Conservation (phyloP, 148 eudicot species). For the Rhododendron mucronatum region DNA sequence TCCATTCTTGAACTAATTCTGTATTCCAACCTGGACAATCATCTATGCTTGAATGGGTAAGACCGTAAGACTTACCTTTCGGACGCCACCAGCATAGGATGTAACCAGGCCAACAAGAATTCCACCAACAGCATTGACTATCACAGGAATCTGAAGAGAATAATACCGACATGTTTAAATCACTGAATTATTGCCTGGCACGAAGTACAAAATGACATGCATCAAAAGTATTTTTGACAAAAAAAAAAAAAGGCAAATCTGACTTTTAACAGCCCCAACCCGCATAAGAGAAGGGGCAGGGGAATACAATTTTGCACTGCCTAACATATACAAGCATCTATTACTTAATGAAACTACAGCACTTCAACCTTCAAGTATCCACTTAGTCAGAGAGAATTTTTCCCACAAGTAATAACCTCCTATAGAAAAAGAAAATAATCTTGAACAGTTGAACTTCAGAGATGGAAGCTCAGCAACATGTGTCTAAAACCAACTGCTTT, state of each 20-base stretch:
- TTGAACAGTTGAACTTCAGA: not conserved
- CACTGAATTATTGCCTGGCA: too few species aligned
- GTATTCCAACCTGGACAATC: not conserved
- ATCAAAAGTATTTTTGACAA: not conserved
- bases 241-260: not conserved
- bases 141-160: conserved; percentile 71
- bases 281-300: not conserved
- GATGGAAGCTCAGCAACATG: conserved; percentile 1
- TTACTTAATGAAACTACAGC: not conserved
- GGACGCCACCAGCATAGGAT: conserved; percentile 87
- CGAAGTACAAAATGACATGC: not conserved
- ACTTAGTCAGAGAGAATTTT: not conserved
- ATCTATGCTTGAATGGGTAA: not conserved
- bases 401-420: not conserved
- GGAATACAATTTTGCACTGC: not conserved
- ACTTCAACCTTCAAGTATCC: not conserved
- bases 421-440: not conserved
- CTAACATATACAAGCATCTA: not conserved
- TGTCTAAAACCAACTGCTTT: not conserved
- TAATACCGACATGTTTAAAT: not conserved
- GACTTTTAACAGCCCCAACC: not conserved
- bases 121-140: conserved; percentile 87
- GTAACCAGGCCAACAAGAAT: conserved; percentile 98
- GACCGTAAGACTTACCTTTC: conserved; percentile 64
- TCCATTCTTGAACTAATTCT: not conserved